These are phyloP conservation scores for Pichia californica DNA, from an alignment of 805 yeast species.

Conservation along the genomic window DNA sequence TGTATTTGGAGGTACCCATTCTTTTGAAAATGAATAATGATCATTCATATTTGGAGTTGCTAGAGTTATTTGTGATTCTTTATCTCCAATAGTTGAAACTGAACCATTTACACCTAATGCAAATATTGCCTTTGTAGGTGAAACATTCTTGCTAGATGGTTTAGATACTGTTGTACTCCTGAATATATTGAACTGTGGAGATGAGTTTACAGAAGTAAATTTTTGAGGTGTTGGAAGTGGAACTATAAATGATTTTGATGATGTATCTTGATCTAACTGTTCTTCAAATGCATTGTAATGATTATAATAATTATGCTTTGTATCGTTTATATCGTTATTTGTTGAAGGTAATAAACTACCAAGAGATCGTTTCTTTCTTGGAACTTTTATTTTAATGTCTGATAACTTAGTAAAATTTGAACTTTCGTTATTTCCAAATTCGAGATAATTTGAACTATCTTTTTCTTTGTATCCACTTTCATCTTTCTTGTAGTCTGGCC, in stretches of 20 bases:
- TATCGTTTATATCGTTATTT: not conserved
- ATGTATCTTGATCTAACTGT: no score
- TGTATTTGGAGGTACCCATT: slow-evolving; percentile 13
- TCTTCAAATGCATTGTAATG: no score
- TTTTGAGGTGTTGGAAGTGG: not conserved
- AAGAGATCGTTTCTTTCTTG: slow-evolving; percentile 5
- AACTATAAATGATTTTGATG: not conserved
- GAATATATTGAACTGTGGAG: slow-evolving; percentile 1
- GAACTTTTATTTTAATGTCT: slow-evolving; percentile 2
- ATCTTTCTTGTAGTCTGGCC: slow-evolving; percentile 3
- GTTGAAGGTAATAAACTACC: slow-evolving; percentile 4
- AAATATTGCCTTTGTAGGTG: not conserved
- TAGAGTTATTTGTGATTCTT: not conserved
- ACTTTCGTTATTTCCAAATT: not conserved
- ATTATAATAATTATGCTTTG: not conserved
- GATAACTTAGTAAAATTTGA: slow-evolving; percentile 1
- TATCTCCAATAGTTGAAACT: not conserved
- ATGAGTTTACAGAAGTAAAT: not conserved
- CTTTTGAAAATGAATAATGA: not conserved
- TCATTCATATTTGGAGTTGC: not conserved
- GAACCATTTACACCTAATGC: not conserved
- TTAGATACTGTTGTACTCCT: not conserved
- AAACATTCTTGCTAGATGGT: not conserved
- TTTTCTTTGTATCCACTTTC: not conserved
- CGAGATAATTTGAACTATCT: not conserved